Evolutionary conservation across 306 rosid genomes (phyloP), one percentile per base, ranked within the genome.

Genomic region (Gleditsia sinensis): DNA sequence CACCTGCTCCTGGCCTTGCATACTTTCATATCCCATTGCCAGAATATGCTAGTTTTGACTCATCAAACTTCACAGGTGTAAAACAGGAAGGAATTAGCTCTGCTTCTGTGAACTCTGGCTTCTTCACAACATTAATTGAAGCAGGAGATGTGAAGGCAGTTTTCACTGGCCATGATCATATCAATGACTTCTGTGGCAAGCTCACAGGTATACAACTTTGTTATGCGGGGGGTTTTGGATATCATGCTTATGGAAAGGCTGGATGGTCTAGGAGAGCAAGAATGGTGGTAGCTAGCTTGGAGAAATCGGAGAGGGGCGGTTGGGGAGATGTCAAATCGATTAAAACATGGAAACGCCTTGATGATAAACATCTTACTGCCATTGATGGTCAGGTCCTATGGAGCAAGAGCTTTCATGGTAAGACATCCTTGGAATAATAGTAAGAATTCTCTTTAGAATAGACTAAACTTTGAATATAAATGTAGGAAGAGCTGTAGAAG

Each of bases 191-290:
- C 84, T 90, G 96, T 36, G 98, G 98, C 11, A 53, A 82, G 84
- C 72, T 90, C 51, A 85, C 75, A 0, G 96, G 84, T 17, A 78
- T 88, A 49, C 72, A 88, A 5, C 90, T 92, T 37, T 92, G 97
- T 67, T 90, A 90, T 88, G 92, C 77, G 33, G 92, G 97, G 37
- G 97, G 97, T 32, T 92, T 92, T 40, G 96, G 96, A 48, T 92
- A 88, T 83, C 97, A 90, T 78, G 97, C 97, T 49, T 90, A 92
- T 71, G 97, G 96, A 30, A 80, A 90, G 82, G 89, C 94, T 78
- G 96, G 96, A 75, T 92, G 97, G 94, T 45, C 90, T 3, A 88
- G 97, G 83, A 90, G 96, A 81, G 89, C 97, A 23, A 78, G 96
- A 76, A 89, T 92, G 37, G 89, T 92, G 71, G 81, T 75, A 21